Evolutionary conservation across 441 rosid species (phyloP), one percentile per base, ranked within the genome.

Genomic region (Euphorbia celastroides): DNA sequence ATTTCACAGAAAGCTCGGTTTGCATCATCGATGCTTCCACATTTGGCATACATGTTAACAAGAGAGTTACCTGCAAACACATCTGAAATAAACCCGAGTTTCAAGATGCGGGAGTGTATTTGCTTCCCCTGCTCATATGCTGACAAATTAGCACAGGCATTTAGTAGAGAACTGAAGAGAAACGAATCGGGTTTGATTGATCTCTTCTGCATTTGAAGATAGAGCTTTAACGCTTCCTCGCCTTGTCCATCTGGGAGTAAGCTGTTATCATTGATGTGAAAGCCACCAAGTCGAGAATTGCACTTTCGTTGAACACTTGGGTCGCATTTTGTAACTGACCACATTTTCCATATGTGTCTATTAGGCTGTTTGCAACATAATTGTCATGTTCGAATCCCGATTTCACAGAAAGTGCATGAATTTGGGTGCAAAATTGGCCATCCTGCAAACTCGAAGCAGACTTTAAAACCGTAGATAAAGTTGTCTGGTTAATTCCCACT

Each of bases 121-220:
- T 82, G 94, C 72, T 86, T 85, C 70, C 88, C 92, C 68, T 84
- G 92, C 69, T 86, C 94, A 69, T 86, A 86, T 66, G 88, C 94
- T 20, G 94, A 88, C 48, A 86, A 69, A 71, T 74, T 82, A 34
- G 92, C 89, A 67, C 88, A 84, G 41, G 89, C 81, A 78, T 86
- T 88, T 31, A 88, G 78, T 60, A 86, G 82, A 58, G 94, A 80
- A 71, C 89, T 81, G 71, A 84, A 83, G 68, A 84, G 77, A 70
- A 86, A 88, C 20, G 92, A 76, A 72, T 88, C 92, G 19, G 84
- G 84, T 70, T 75, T 75, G 68, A 84, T 73, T 20, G 72, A 81
- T 63, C 69, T 75, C 44, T 69, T 68, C 68, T 64, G 85, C 83
- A 80, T 77, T 70, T 83, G 78, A 69, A 75, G 66, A 76, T 83